phyloP scores from a whole-genome alignment of 805 yeast species.

The Suhomyces kilbournensis region DNA sequence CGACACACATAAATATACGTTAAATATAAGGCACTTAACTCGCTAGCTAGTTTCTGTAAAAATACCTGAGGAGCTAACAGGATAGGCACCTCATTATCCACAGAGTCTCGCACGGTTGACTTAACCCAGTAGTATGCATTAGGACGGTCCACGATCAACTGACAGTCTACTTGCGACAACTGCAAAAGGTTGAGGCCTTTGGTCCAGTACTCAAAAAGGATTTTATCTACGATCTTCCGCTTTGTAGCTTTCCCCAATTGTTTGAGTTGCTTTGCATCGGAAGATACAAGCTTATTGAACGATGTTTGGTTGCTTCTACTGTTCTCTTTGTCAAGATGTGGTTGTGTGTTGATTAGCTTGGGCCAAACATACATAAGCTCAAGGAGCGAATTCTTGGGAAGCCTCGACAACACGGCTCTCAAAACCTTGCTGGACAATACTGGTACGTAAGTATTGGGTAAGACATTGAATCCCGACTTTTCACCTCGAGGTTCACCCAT shows the following conservation, averaged over 20 bases:
- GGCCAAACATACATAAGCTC: constrained; percentile 37
- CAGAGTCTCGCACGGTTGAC: constrained; percentile 42
- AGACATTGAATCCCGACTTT: constrained; percentile 18
- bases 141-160: constrained; percentile 59
- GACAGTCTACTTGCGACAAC: constrained; percentile 68
- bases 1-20: constrained; percentile 65
- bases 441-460: constrained; percentile 41
- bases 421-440: constrained; percentile 21
- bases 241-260: constrained; percentile 20
- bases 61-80: constrained; percentile 51
- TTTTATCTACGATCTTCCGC: constrained; percentile 38
- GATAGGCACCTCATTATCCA: constrained; percentile 26
- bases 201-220: constrained; percentile 52
- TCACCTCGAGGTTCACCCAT: neutral
- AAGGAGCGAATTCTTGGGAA: constrained; percentile 31
- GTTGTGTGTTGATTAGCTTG: constrained; percentile 23
- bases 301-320: constrained; percentile 17
- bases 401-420: constrained; percentile 20
- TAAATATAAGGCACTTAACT: constrained; percentile 50
- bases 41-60: constrained; percentile 44
- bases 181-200: constrained; percentile 62
- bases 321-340: constrained; percentile 12
- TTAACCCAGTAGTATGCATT: constrained; percentile 44
- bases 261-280: constrained; percentile 13
- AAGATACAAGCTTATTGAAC: constrained; percentile 17